Evolutionary conservation across 352 stramenopile genomes (phyloP).

Genomic region (Globisporangium nodosum): DNA sequence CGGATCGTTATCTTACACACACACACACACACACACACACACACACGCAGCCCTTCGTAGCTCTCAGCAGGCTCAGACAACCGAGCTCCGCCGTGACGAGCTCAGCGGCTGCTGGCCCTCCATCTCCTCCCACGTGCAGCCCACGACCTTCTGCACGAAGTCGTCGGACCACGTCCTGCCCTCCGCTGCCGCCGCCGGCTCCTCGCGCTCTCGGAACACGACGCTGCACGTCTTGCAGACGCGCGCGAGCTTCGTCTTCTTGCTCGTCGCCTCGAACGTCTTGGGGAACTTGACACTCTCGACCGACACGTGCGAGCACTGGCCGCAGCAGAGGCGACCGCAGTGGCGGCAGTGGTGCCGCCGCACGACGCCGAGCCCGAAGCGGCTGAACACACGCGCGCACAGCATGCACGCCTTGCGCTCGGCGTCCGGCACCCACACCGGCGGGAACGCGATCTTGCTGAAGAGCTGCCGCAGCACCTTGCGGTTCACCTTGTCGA

Average conservation of each 20-base stretch:
- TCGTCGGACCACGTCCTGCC: conserved; percentile 45
- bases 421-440: conserved; percentile 77
- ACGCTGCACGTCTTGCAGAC: conserved; percentile 72
- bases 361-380: conserved; percentile 48
- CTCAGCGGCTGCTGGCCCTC: conserved; percentile 24
- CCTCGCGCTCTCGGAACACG: conserved; percentile 68
- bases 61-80: conserved; percentile 8
- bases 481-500: conserved; percentile 77
- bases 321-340: conserved; percentile 68
- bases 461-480: conserved; percentile 62
- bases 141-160: conserved; percentile 59
- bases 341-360: conserved; percentile 86
- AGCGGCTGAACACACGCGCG: conserved; percentile 55
- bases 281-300: conserved; percentile 66
- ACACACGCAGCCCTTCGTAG: neutral
- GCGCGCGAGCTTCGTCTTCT: conserved; percentile 41
- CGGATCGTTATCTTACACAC: neutral
- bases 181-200: conserved; percentile 21
- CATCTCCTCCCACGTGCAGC: conserved; percentile 61
- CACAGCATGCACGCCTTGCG: conserved; percentile 79
- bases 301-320: conserved; percentile 71
- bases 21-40: neutral
- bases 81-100: conserved; percentile 25
- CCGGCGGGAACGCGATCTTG: conserved; percentile 74
- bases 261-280: conserved; percentile 40